phyloP scores from a whole-genome alignment of 192 early-diverging fungal species.

The Umbelopsis ramanniana region DNA sequence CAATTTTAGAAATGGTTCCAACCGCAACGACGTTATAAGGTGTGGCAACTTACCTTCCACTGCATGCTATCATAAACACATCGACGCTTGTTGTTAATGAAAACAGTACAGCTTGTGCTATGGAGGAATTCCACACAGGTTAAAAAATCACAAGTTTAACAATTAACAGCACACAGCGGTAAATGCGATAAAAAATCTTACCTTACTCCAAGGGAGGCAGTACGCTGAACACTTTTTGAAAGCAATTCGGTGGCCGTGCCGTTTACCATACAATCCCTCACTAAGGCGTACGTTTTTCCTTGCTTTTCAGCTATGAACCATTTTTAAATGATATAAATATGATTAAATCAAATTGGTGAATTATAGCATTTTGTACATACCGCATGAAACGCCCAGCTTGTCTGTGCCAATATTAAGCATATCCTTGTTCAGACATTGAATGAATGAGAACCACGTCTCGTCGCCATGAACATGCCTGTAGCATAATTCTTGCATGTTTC shows the following conservation, averaged over 20 bases:
- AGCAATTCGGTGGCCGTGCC: constrained; percentile 50
- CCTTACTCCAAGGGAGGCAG: constrained; percentile 47
- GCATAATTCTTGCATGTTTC: constrained; percentile 58
- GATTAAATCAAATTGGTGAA: not conserved
- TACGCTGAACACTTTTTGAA: constrained; percentile 50
- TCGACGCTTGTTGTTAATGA: constrained; percentile 56
- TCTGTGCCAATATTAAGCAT: constrained; percentile 26
- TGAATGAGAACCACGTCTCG: constrained; percentile 47
- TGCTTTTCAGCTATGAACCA: not conserved
- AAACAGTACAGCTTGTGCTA: constrained; percentile 61
- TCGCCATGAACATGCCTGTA: constrained; percentile 43
- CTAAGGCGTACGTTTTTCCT: constrained; percentile 44
- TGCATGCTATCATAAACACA: constrained; percentile 66
- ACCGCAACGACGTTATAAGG: constrained; percentile 22
- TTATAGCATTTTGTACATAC: not conserved
- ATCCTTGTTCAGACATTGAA: constrained; percentile 46
- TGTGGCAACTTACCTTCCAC: constrained; percentile 40
- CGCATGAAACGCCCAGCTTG: constrained; percentile 35
- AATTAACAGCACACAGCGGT: no score
- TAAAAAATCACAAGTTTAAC: not conserved
- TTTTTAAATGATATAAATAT: not conserved
- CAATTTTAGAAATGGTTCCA: not conserved
- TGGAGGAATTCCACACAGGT: not conserved
- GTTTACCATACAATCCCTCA: constrained; percentile 44
- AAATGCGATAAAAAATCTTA: not conserved